These are phyloP conservation scores for Microdochium trichocladiopsis DNA, from an alignment of 2,329 filamentous ascomycete genomes.

Conservation along the genomic window DNA sequence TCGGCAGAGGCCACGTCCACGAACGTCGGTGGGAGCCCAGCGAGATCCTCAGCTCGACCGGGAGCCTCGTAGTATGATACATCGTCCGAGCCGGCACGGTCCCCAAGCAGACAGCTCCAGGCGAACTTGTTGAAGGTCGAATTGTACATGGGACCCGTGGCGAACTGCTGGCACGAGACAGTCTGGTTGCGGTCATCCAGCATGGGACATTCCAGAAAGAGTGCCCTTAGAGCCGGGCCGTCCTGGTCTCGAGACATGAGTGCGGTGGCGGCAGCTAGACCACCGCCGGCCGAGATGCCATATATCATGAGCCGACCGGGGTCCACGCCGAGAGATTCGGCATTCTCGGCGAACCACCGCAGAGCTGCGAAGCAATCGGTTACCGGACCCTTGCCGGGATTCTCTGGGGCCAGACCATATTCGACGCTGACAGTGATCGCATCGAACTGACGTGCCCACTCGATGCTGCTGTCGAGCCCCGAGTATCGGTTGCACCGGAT, in stretches of 20 bases:
- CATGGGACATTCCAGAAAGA: conserved; percentile 32
- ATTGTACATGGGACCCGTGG: conserved; percentile 19
- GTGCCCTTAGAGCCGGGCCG: conserved; percentile 24
- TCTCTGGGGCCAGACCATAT: conserved; percentile 22
- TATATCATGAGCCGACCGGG: conserved; percentile 42
- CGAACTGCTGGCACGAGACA: conserved; percentile 19
- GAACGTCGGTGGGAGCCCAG: conserved; percentile 20
- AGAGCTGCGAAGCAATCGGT: conserved; percentile 31
- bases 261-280: conserved; percentile 45
- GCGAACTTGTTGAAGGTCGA: conserved; percentile 18
- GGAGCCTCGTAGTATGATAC: conserved; percentile 23
- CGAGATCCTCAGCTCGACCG: conserved; percentile 18
- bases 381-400: conserved; percentile 15
- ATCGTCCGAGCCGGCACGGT: conserved; percentile 14
- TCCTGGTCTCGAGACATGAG: conserved; percentile 36
- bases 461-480: conserved; percentile 19
- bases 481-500: conserved; percentile 21
- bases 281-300: conserved; percentile 50
- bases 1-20: conserved; percentile 26
- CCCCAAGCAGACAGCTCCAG: conserved; percentile 22
- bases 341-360: conserved; percentile 21
- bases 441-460: conserved; percentile 19
- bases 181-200: conserved; percentile 29
- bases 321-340: conserved; percentile 29
- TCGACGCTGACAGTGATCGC: conserved; percentile 23